A percentile compares a stretch with the other conserved stretches of the same genome.
Evolutionary conservation across 1,284 basidiomycete genomes (phyloP).

Genomic region (Cryptococcus maquisensis): DNA sequence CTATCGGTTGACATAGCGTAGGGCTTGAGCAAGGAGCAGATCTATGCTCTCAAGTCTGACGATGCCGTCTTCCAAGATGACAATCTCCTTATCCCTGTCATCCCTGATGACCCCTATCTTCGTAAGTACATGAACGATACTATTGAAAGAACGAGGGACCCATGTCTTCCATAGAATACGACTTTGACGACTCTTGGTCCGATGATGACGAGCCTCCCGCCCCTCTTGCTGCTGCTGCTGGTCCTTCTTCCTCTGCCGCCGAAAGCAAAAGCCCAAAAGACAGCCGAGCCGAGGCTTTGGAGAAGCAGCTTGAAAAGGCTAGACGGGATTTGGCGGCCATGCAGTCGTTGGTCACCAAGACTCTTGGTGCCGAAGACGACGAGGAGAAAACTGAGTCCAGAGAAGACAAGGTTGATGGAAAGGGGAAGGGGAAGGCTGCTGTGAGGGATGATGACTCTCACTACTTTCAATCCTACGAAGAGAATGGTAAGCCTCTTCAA

Average conservation of each 20-base stretch:
- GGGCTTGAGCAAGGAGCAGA: conserved; percentile 36
- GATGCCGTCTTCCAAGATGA: conserved; percentile 68
- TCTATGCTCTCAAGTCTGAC: conserved; percentile 54
- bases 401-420: conserved; percentile 27
- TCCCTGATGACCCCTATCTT: conserved; percentile 82
- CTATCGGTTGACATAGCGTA: conserved; percentile 2
- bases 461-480: conserved; percentile 92
- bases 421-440: conserved; percentile 37
- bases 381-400: not conserved
- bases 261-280: not conserved
- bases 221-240: not conserved
- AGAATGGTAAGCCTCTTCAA: conserved; percentile 62
- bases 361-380: conserved; percentile 25
- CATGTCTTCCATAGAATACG: conserved; percentile 52
- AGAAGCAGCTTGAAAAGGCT: conserved; percentile 33
- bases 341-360: conserved; percentile 29
- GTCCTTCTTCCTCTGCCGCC: conserved; percentile 4
- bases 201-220: conserved; percentile 49
- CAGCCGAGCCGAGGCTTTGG: conserved; percentile 33
- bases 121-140: conserved; percentile 55
- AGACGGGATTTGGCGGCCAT: conserved; percentile 30
- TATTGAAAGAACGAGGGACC: not conserved
- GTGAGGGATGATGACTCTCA: conserved; percentile 79
- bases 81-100: conserved; percentile 67
- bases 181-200: conserved; percentile 65